Evolutionary conservation across 371 early-diverging fungal genomes (phyloP), one percentile per base, ranked within the genome.

Genomic region (Syncephalis plumigaleata): DNA sequence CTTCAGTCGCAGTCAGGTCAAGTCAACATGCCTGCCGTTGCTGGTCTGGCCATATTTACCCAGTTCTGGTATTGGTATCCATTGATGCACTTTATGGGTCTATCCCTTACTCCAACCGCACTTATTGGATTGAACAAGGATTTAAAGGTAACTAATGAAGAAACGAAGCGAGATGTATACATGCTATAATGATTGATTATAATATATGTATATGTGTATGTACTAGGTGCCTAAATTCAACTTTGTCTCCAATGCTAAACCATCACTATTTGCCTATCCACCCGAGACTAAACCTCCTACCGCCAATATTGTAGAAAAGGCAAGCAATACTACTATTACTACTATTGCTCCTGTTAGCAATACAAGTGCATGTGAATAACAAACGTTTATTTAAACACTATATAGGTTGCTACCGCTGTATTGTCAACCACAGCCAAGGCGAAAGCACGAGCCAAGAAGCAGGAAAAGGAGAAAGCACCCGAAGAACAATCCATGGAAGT

Each of bases 61-160:
- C 96, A 99, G 66, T 95, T 90, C 67, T 99, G 99, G 99, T 94
- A 91, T 75, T 99, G 99, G 99, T 96, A 91, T 71, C 99, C 99
- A 31, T 65, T 98, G 56, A 84, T 88, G 38, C 94, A 92, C 62
- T 91, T 98, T 65, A 60, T 98, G 45, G 74, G 84, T 52, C 71
- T 97, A 62, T 74, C 96, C 5, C 91, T 98, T 56, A 81, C 81
- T 16, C 95, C 98, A 8, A 98, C 98, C 2, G 87, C 86, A 39
- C 60, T 98, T 37, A 93, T 98, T 66, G 96, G 88, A 21, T 70
- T 98, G 42, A 88, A 91, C 68, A 77, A 78, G 51, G 74, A 91
- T 45, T 63, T 97, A 24, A 65, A 81, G 55, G 73, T 76, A 62
- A 44, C 47, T 8, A 24, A 16, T 15, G 9, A 42, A 25, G 23